These are phyloP conservation scores for Trichoderma atrobrunneum DNA, from an alignment of 2,329 filamentous ascomycete species.

Conservation along the genomic window DNA sequence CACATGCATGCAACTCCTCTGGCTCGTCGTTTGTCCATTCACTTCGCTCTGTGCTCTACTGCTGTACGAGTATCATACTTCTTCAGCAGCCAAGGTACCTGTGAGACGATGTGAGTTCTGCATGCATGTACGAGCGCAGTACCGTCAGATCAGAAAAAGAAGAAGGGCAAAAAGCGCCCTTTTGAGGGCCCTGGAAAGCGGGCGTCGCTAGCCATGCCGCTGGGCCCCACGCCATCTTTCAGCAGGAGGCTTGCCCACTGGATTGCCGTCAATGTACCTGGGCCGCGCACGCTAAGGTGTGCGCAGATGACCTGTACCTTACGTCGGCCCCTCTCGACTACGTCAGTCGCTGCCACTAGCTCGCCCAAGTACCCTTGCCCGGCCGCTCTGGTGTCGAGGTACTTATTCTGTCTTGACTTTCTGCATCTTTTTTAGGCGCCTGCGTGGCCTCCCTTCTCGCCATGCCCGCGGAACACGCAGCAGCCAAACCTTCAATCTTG, in stretches of 20 bases:
- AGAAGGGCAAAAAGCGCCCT: not conserved
- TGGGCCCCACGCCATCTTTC: conserved; percentile 9
- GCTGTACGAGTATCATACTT: not conserved
- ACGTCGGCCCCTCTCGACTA: conserved; percentile 26
- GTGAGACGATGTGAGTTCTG: not conserved
- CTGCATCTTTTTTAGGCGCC: conserved; percentile 1
- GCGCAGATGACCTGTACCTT: conserved; percentile 40
- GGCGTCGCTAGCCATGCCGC: conserved; percentile 16
- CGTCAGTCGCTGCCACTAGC: conserved; percentile 5
- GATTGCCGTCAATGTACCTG: conserved; percentile 34
- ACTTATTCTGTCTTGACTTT: not conserved
- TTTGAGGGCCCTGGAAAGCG: conserved; percentile 9
- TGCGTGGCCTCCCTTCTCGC: not conserved
- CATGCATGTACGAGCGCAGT: not conserved
- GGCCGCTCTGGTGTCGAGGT: not conserved
- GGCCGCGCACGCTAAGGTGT: conserved; percentile 32
- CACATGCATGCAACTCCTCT: not conserved
- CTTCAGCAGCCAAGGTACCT: not conserved
- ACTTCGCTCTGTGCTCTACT: not conserved
- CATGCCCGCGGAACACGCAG: not conserved
- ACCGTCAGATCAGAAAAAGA: not conserved
- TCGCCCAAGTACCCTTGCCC: conserved; percentile 1
- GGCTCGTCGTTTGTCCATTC: not conserved
- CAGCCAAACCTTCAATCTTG: not conserved
- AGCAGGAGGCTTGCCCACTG: conserved; percentile 18